Evolutionary conservation across 1,284 basidiomycete genomes (phyloP).

Genomic region (Malassezia pachydermatis): DNA sequence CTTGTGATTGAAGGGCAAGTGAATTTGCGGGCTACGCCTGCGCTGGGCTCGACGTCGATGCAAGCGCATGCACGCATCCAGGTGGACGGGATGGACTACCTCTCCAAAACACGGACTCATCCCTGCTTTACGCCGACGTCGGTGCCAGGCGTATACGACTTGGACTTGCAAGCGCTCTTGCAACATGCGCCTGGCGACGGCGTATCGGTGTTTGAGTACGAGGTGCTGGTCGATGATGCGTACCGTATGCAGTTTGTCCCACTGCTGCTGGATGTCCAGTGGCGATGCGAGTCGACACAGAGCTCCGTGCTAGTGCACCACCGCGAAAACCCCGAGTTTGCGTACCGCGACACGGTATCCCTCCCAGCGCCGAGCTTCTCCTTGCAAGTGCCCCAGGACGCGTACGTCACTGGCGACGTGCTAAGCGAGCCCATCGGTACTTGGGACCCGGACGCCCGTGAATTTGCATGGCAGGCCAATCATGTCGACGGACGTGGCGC

Average conservation of each 20-base stretch:
- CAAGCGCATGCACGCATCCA: slow-evolving; percentile 46
- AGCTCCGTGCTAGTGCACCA: slow-evolving; percentile 53
- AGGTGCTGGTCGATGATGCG: slow-evolving; percentile 50
- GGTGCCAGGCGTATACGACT: slow-evolving; percentile 50
- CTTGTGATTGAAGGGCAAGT: slow-evolving; percentile 54
- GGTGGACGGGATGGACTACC: slow-evolving; percentile 50
- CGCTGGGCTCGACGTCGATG: slow-evolving; percentile 2
- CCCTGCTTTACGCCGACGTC: slow-evolving; percentile 50
- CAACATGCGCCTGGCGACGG: slow-evolving; percentile 15
- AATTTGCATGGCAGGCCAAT: not conserved
- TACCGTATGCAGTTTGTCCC: slow-evolving; percentile 48
- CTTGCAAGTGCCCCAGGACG: slow-evolving; percentile 4
- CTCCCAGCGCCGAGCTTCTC: slow-evolving; percentile 9
- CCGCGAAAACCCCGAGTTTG: slow-evolving; percentile 33
- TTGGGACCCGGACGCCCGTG: slow-evolving; percentile 10
- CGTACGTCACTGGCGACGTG: slow-evolving; percentile 10
- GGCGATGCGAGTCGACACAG: slow-evolving; percentile 52
- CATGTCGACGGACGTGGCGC: not conserved
- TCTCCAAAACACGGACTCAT: slow-evolving; percentile 54
- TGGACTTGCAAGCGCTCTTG: slow-evolving; percentile 49
- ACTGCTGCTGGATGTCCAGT: slow-evolving; percentile 51
- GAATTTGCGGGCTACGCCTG: slow-evolving; percentile 20
- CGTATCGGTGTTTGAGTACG: slow-evolving; percentile 52
- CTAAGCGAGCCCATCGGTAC: slow-evolving; percentile 10
- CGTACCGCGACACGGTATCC: not conserved